These are phyloP conservation scores for Chrysanthemum seticuspe DNA, from an alignment of 129 eudicot species.

Conservation along the genomic window DNA sequence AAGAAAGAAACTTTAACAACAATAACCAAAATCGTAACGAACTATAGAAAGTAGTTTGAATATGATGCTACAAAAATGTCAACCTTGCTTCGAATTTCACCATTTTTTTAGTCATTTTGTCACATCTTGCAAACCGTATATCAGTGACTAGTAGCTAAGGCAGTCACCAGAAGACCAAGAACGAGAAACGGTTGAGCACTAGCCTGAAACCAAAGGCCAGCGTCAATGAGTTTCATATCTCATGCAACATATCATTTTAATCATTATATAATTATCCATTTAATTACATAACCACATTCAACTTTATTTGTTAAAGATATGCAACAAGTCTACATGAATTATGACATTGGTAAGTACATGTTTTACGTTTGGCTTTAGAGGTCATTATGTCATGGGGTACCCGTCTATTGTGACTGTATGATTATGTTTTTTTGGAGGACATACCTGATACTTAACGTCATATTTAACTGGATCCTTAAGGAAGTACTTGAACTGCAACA, in stretches of 20 bases:
- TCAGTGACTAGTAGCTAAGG: constrained; percentile 75
- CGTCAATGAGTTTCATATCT: constrained; percentile 4
- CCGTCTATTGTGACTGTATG: constrained; percentile 1
- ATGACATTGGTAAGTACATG: constrained; percentile 3
- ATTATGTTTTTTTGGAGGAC: constrained; percentile 8
- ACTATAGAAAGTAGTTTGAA: constrained; percentile 10
- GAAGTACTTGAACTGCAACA: constrained; percentile 84
- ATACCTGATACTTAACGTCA: constrained; percentile 98
- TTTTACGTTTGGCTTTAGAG: constrained; percentile 2
- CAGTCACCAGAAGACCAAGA: constrained; percentile 80
- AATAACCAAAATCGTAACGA: constrained; percentile 6
- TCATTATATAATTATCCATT: neutral
- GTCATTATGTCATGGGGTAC: constrained; percentile 14
- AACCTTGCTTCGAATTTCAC: constrained; percentile 13
- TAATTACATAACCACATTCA: too few species aligned
- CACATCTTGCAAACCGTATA: constrained; percentile 19
- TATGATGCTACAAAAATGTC: constrained; percentile 19
- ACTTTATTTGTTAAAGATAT: too few species aligned
- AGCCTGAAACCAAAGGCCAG: constrained; percentile 54
- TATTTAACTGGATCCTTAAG: constrained; percentile 94
- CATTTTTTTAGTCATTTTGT: constrained; percentile 24
- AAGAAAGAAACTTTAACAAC: neutral
- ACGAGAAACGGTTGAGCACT: constrained; percentile 94
- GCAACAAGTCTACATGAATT: neutral
- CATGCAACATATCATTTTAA: constrained; percentile 21